Percentiles rank a stretch among this genome's conserved stretches.
These are phyloP conservation scores for Candida neerlandica DNA, from an alignment of 1,139 yeast genomes.

Conservation along the genomic window DNA sequence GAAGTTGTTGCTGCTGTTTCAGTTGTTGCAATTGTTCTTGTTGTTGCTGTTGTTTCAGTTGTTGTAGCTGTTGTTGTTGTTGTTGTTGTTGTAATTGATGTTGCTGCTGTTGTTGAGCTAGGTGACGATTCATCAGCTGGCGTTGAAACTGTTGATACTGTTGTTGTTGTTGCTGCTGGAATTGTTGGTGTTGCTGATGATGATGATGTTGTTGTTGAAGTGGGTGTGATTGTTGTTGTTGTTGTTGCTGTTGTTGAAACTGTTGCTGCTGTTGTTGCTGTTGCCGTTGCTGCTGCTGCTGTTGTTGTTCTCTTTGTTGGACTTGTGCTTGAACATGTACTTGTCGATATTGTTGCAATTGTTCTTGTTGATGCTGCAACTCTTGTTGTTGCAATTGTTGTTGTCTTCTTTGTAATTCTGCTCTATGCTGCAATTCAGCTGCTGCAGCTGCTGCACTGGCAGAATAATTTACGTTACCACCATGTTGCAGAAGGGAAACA, in stretches of 20 bases:
- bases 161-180: slow-evolving; percentile 2
- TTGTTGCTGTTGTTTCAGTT: slow-evolving; percentile 16
- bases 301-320: slow-evolving; percentile 18
- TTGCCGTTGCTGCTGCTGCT: slow-evolving; percentile 10
- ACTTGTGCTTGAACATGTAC: slow-evolving; percentile 14
- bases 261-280: slow-evolving; percentile 24
- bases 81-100: slow-evolving; percentile 14
- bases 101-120: slow-evolving; percentile 13
- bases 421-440: slow-evolving; percentile 26
- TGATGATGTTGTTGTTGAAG: slow-evolving; percentile 17
- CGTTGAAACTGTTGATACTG: slow-evolving; percentile 4
- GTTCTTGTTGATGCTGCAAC: slow-evolving; percentile 23
- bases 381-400: slow-evolving; percentile 33
- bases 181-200: slow-evolving; percentile 1
- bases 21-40: slow-evolving; percentile 19
- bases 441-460: slow-evolving; percentile 21
- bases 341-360: slow-evolving; percentile 19
- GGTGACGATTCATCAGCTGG: background rate
- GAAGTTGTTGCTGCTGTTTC: slow-evolving; percentile 17
- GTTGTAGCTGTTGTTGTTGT: slow-evolving; percentile 19
- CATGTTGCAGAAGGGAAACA: slow-evolving; percentile 38
- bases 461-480: slow-evolving; percentile 34
- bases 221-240: slow-evolving; percentile 18
- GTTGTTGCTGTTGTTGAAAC: slow-evolving; percentile 22
- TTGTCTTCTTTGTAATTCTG: slow-evolving; percentile 29